Percentiles rank a stretch among this genome's conserved stretches.
Evolutionary conservation across 257 asterid genomes (phyloP).

Genomic region (Rubia yunnanensis): DNA sequence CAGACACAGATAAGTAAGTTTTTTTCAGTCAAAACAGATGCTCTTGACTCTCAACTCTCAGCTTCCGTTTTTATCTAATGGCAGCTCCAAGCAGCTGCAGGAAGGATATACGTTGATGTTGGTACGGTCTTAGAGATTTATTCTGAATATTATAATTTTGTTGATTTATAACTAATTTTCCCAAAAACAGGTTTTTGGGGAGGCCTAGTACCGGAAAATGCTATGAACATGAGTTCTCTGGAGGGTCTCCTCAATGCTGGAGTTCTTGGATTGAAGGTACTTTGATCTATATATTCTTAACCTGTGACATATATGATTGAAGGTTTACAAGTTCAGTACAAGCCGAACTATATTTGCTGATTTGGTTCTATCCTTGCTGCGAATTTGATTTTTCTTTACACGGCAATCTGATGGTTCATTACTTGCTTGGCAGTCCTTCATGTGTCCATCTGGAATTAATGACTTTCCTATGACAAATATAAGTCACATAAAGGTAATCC

Average conservation of each 20-base stretch:
- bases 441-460: conserved; percentile 95
- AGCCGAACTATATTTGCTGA: not conserved
- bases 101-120: conserved; percentile 82
- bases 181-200: conserved; percentile 87
- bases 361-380: not conserved
- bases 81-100: conserved; percentile 70
- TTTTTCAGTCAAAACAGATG: not conserved
- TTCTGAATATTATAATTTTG: conserved; percentile 4
- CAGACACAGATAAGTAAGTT: not conserved
- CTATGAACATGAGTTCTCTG: conserved; percentile 57
- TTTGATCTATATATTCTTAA: conserved; percentile 4
- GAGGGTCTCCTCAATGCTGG: conserved; percentile 87
- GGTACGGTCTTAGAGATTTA: conserved; percentile 41
- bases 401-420: conserved; percentile 6
- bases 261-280: conserved; percentile 93
- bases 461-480: conserved; percentile 94
- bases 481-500: conserved; percentile 75
- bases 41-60: not conserved
- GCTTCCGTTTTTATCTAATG: conserved; percentile 7
- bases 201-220: conserved; percentile 95
- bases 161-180: conserved; percentile 2
- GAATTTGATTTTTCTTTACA: not conserved
- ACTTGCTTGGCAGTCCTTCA: conserved; percentile 59
- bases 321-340: not conserved
- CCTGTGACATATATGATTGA: not conserved